Evolutionary conservation across 1,139 yeast genomes (phyloP).

Genomic region (Candida sp.): DNA sequence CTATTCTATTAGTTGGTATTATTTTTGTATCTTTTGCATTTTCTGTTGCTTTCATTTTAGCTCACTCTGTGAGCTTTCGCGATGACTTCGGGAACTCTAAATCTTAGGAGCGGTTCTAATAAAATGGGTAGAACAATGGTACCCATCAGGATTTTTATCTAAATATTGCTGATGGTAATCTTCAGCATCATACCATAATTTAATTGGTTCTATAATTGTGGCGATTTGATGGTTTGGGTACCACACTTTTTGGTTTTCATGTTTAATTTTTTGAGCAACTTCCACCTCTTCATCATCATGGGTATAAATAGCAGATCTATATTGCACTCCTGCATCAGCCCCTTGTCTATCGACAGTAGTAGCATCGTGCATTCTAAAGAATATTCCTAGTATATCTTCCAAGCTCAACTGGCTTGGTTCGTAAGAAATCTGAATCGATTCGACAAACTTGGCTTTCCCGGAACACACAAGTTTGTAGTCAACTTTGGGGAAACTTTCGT

Average conservation of each 20-base stretch:
- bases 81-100: conserved; percentile 3
- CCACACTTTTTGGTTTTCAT: conserved; percentile 35
- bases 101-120: conserved; percentile 43
- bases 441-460: conserved; percentile 71
- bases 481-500: conserved; percentile 44
- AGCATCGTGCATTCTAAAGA: conserved; percentile 86
- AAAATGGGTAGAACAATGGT: conserved; percentile 87
- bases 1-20: not conserved
- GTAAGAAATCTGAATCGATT: conserved; percentile 76
- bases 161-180: conserved; percentile 87
- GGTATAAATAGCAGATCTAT: conserved; percentile 73
- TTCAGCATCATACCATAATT: conserved; percentile 86
- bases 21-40: no score
- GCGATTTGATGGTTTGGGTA: conserved; percentile 43
- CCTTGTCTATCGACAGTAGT: conserved; percentile 66
- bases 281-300: conserved; percentile 44
- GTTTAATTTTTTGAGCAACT: conserved; percentile 24
- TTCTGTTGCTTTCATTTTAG: no score
- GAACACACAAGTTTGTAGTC: conserved; percentile 73
- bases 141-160: conserved; percentile 76
- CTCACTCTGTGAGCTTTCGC: no score
- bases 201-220: conserved; percentile 68
- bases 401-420: conserved; percentile 64
- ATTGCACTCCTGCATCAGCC: conserved; percentile 80
- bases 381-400: conserved; percentile 71